Conservation (phyloP, 2,329 filamentous ascomycete genomes). For the Calonectria henricotiae region DNA sequence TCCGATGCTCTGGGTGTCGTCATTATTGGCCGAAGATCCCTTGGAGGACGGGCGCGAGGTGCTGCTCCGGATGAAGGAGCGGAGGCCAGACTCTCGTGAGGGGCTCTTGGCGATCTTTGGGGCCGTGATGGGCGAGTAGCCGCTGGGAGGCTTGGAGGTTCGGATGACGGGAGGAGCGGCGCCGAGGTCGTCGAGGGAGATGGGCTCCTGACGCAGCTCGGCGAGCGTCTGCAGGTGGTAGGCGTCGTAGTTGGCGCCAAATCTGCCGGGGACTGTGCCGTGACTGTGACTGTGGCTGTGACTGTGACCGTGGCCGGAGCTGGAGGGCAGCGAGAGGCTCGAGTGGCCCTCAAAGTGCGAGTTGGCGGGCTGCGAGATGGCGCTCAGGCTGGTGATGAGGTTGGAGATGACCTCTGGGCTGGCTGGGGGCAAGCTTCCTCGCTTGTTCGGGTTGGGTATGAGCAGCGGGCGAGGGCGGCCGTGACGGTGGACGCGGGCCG, state of each 20-base stretch:
- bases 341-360: slow-evolving; percentile 52
- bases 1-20: slow-evolving; percentile 75
- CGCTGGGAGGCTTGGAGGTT: slow-evolving; percentile 86
- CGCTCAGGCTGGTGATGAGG: slow-evolving; percentile 79
- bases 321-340: slow-evolving; percentile 74
- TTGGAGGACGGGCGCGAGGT: slow-evolving; percentile 72
- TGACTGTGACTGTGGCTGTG: too few species aligned
- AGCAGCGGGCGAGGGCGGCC: slow-evolving; percentile 42
- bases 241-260: slow-evolving; percentile 82
- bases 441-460: slow-evolving; percentile 38
- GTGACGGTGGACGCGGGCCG: slow-evolving; percentile 50
- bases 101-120: slow-evolving; percentile 67
- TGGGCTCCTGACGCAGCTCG: slow-evolving; percentile 64
- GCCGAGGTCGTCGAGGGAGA: slow-evolving; percentile 73
- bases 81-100: slow-evolving; percentile 70
- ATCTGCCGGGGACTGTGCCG: slow-evolving; percentile 64
- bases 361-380: slow-evolving; percentile 78
- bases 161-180: slow-evolving; percentile 81
- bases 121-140: slow-evolving; percentile 76
- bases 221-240: slow-evolving; percentile 70
- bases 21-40: slow-evolving; percentile 70
- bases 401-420: slow-evolving; percentile 81
- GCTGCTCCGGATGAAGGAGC: slow-evolving; percentile 72
- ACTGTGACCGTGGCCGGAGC: slow-evolving; percentile 62
- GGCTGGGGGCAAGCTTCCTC: slow-evolving; percentile 61